These are phyloP conservation scores for Magnusiomyces fungicola DNA, from an alignment of 1,139 yeast genomes.

Conservation along the genomic window DNA sequence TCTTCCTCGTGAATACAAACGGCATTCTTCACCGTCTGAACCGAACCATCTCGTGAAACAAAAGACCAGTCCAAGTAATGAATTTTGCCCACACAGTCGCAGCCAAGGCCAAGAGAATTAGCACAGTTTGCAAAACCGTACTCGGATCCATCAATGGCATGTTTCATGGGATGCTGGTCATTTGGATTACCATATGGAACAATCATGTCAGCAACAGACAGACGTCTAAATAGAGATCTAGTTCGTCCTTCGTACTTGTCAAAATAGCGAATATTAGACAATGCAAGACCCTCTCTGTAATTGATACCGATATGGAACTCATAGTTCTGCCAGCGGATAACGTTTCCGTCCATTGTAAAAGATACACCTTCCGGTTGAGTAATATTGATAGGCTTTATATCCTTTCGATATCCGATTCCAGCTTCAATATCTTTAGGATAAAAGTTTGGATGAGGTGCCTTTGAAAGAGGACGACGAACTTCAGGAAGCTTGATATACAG, in stretches of 20 bases:
- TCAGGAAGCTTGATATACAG: constrained; percentile 68
- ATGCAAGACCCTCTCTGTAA: constrained; percentile 77
- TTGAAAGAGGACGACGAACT: constrained; percentile 64
- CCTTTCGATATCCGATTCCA: constrained; percentile 53
- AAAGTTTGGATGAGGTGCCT: constrained; percentile 60
- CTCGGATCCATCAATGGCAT: constrained; percentile 80
- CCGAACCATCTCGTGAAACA: constrained; percentile 57
- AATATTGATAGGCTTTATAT: constrained; percentile 55
- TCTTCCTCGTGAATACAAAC: constrained; percentile 82
- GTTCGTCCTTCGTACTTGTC: constrained; percentile 53
- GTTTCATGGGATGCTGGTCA: constrained; percentile 76
- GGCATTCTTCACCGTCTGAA: constrained; percentile 66
- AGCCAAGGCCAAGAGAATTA: constrained; percentile 67
- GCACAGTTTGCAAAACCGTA: constrained; percentile 85
- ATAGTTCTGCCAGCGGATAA: constrained; percentile 71
- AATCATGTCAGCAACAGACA: constrained; percentile 75
- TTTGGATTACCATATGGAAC: constrained; percentile 79
- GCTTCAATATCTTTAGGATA: constrained; percentile 57
- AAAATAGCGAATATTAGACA: constrained; percentile 63
- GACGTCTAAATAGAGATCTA: constrained; percentile 68
- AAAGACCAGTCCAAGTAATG: constrained; percentile 74
- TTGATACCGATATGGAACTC: constrained; percentile 74
- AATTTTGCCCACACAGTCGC: constrained; percentile 80
- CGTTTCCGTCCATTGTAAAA: constrained; percentile 59
- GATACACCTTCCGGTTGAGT: constrained; percentile 81